Evolutionary conservation across 2,329 filamentous ascomycete species (phyloP), one percentile per base, ranked within the genome.

Genomic region (Ambrosiella xylebori): DNA sequence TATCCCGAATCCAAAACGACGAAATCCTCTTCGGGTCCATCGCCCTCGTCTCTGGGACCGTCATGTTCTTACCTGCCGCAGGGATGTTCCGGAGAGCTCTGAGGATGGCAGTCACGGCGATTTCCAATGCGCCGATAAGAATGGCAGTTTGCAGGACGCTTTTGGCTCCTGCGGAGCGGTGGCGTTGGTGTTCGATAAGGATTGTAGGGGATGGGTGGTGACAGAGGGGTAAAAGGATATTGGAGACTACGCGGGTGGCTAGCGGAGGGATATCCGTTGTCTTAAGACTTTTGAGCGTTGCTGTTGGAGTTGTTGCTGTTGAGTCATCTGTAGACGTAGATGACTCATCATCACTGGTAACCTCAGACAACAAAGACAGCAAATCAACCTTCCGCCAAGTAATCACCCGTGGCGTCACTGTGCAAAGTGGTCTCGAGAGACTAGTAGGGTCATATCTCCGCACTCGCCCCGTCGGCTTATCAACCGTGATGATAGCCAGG

Each of bases 101-200:
- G 17, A 59, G 13, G 37, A 59, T 49, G 9, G 53, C 45, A 11
- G 51, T n/a, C 4, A 59, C n/a, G 38, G 51, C 54, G 19, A 50
- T 52, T 56, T 59, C 57, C 1, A 59, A 47, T 13, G 57, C 45
- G 36, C 56, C 56, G n/a, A 59, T 54, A 2, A 59, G 27, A 9
- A 56, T 37, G 1, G 57, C 56, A 17, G 57, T 59, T 12, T 59
- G 57, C 9, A 53, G 39, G 27, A 56, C 38, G 19, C 35, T 19
- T 17, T 27, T 37, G 52, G 37, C 8, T 7, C 44, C 35, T 5
- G 41, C 7, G 7, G 44, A 27, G 27, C 53, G 57, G 27, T 59
- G 53, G 3, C 54, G 57, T 36, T 60, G 58, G 45, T 60, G 58
- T 51, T 60, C 56, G 44, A 55, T 54, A 9, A 54, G 41, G 54